Base-by-base conservation (phyloP, 139 green algal species). In the Picochlorum sp. region DNA sequence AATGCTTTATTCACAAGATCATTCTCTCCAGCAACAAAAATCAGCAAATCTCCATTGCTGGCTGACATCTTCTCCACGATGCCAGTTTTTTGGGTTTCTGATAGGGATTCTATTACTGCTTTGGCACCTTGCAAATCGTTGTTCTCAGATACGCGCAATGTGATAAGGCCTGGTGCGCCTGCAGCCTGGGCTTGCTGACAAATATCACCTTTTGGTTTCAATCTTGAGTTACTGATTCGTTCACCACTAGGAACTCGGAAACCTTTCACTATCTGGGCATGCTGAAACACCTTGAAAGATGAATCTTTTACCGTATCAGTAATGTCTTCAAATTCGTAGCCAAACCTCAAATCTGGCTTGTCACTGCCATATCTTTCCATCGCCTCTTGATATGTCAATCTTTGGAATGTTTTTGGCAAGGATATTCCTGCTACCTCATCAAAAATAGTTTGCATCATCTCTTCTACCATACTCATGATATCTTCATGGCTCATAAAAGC, bases 351-450 rank as follows among this genome's bases (percentile, higher is more conserved):
- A 72, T 97, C 87, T 37, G 87, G 87, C 63, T 90, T 91, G 79
- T 95, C 87, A 31, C 35, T 79, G 39, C 74, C 85, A 57, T 86
- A 93, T 25, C 60, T 68, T 18, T 43, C 72, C 81, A 97, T 92
- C n/a, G 90, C 90, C 20, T 98, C 82, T 5, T 69, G 70, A 61
- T 97, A 96, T 13, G 81, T 88, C 57, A 98, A 75, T 29, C 91
- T 75, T 5, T 61, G 69, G 50, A 98, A 88, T 18, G n/a, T 45
- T 14, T 29, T 14, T n/a, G 55, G 32, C 20, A 97, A 64, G 3
- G 81, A 40, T 12, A 87, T 55, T 8, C 76, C 71, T 31, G 60
- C 41, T 22, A 83, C 74, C 66, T 83, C 49, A 14, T 70, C 66
- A 55, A 94, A 94, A 3, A 91, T 52, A 7, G 37, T 16, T 9